Evolutionary conservation across 768 basidiomycete genomes (phyloP).

Genomic region (Paxillus involutus): DNA sequence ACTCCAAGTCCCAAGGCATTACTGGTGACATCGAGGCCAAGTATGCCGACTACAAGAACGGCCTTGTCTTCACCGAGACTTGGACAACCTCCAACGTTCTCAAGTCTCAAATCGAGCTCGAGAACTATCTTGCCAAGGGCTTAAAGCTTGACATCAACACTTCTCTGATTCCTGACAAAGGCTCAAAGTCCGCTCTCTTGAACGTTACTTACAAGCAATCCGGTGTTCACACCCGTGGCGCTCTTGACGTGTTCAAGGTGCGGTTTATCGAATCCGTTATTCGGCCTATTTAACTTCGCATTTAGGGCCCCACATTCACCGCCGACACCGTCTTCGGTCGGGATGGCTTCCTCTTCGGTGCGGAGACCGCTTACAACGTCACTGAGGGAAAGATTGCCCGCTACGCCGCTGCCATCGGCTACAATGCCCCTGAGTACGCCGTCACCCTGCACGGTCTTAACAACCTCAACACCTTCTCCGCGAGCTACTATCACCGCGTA

Average conservation of each 20-base stretch:
- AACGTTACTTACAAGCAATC: constrained; percentile 94
- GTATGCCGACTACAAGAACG: constrained; percentile 88
- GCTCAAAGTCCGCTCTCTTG: constrained; percentile 79
- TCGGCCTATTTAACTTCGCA: constrained; percentile 1
- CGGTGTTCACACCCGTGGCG: constrained; percentile 87
- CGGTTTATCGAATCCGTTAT: constrained; percentile 15
- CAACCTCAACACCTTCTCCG: constrained; percentile 91
- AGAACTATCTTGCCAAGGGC: constrained; percentile 96
- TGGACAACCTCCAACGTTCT: constrained; percentile 96
- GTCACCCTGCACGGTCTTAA: constrained; percentile 92
- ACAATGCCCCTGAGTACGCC: constrained; percentile 94
- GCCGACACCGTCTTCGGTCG: constrained; percentile 94
- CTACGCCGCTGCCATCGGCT: constrained; percentile 91
- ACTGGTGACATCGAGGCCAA: constrained; percentile 94
- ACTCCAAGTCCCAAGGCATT: constrained; percentile 74
- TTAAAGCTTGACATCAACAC: constrained; percentile 92
- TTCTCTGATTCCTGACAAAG: constrained; percentile 83
- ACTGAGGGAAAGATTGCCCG: constrained; percentile 89
- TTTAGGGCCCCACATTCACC: constrained; percentile 93
- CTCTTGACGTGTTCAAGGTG: constrained; percentile 94
- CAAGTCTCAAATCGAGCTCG: constrained; percentile 89
- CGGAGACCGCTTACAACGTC: constrained; percentile 95
- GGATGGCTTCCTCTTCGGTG: constrained; percentile 96
- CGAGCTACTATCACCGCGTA: constrained; percentile 98
- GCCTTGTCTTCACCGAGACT: constrained; percentile 89